phyloP scores from a whole-genome alignment of 1,284 basidiomycete genomes.

The Trametes versicolor region DNA sequence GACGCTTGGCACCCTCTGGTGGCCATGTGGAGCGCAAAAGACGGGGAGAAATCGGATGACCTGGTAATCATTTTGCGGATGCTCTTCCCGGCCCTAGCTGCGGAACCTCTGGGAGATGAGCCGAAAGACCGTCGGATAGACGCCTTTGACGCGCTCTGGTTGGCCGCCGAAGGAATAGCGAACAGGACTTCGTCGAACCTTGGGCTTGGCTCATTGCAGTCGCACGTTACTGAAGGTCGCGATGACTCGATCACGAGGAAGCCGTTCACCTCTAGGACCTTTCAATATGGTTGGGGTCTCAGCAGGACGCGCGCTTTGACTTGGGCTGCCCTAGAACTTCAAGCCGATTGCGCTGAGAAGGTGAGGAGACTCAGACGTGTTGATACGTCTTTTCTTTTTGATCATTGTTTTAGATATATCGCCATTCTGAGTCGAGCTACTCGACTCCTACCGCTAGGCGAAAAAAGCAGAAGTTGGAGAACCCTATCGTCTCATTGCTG shows the following conservation, averaged over 20 bases:
- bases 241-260: conserved; percentile 26
- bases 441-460: conserved; percentile 41
- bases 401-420: conserved; percentile 58
- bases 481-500: conserved; percentile 69
- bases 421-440: conserved; percentile 68
- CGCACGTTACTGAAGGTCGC: conserved; percentile 53
- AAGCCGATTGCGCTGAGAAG: conserved; percentile 80
- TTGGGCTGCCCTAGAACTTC: conserved; percentile 88
- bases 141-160: conserved; percentile 62
- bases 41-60: conserved; percentile 71
- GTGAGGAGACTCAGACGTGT: conserved; percentile 48
- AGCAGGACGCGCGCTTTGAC: conserved; percentile 73
- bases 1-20: conserved; percentile 73
- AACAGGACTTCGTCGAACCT: conserved; percentile 72
- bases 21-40: conserved; percentile 80
- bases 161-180: conserved; percentile 66
- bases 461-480: conserved; percentile 65
- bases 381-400: not conserved
- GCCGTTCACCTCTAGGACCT: conserved; percentile 70
- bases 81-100: conserved; percentile 77
- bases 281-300: conserved; percentile 79
- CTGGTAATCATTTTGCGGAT: conserved; percentile 74
- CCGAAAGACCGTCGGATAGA: conserved; percentile 34
- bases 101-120: conserved; percentile 24
- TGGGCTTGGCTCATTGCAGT: conserved; percentile 69